Conservation (phyloP, 495 filamentous ascomycete species). For the Penicillium coffeae region DNA sequence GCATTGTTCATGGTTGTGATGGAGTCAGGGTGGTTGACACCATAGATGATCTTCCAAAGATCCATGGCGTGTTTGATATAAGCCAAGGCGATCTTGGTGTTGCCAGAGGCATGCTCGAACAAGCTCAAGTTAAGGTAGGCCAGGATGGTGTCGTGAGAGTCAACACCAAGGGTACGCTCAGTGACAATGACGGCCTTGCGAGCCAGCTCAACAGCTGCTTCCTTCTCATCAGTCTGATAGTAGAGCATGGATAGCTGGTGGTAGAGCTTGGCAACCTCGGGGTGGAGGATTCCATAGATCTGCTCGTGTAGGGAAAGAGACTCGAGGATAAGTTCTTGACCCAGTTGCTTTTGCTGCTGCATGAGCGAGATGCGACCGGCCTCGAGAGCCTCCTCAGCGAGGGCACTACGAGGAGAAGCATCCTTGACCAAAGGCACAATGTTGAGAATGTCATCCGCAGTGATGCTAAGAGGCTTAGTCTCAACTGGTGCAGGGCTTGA, state of each 20-base stretch:
- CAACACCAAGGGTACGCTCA: slow-evolving; percentile 90
- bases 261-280: slow-evolving; percentile 94
- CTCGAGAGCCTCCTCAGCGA: slow-evolving; percentile 94
- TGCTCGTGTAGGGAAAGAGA: slow-evolving; percentile 96
- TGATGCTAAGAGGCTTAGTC: slow-evolving; percentile 56
- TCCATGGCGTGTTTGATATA: slow-evolving; percentile 92
- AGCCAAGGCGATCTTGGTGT: slow-evolving; percentile 74
- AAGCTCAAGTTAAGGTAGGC: slow-evolving; percentile 93
- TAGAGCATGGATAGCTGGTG: slow-evolving; percentile 92
- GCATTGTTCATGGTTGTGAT: slow-evolving; percentile 99
- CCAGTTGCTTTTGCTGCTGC: slow-evolving; percentile 91
- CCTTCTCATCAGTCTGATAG: slow-evolving; percentile 93
- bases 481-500: slow-evolving; percentile 41
- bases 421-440: slow-evolving; percentile 92
- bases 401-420: slow-evolving; percentile 76
- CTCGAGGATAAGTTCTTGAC: slow-evolving; percentile 92
- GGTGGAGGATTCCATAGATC: slow-evolving; percentile 96
- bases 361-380: slow-evolving; percentile 91
- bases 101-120: slow-evolving; percentile 89
- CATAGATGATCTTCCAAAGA: slow-evolving; percentile 96
- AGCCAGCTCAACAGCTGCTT: slow-evolving; percentile 88
- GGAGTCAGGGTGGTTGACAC: slow-evolving; percentile 87
- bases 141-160: slow-evolving; percentile 88
- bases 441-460: slow-evolving; percentile 82
- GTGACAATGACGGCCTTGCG: slow-evolving; percentile 95